Base-by-base conservation (phyloP, 352 stramenopile species). In the Phytopythium oedochilum region DNA sequence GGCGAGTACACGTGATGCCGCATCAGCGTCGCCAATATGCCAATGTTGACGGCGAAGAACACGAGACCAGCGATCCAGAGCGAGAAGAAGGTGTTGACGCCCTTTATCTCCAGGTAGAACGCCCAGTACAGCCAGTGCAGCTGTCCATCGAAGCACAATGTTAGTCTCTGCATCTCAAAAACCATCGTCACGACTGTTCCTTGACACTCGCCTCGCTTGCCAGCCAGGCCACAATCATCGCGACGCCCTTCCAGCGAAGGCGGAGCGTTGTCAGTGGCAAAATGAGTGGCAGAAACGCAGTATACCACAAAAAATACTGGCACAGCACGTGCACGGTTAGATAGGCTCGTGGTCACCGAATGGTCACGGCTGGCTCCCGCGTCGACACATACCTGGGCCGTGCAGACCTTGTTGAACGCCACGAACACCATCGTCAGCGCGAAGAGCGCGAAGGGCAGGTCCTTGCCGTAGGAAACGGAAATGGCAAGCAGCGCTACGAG, bases 241-340 rank as follows among this genome's bases (percentile, higher is more conserved):
- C 20, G 1, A 73, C 46, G 0, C 82, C 83, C 46, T 89, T 85
- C 82, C 80, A 92, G 20, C 76, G 72, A 14, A 92, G 31, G 28
- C 56, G 58, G 12, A 94, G 57, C 28, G 61, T 85, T 46, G 80
- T 89, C 31, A 75, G 59, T 10, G 86, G 89, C 22, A 95, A 83
- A 40, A 96, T 78, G 20, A 98, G 68, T 26, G 94, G 92, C 17
- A 98, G 61, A 57, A 98, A 87, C 14, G 67, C 78, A 1, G 98
- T 90, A 68, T 99, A 99, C 97, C 97, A 99, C 40, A 97, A 81
- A 67, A 99, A 99, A 64, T 99, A 99, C 86, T 99, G 73, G 46
- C 71, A 22, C 23, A 2, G 1, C 72, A 28, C 71, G 95, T 54
- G 32, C 38, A 57, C 43, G 29, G 29, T 32, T 32, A 32, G 29